Evolutionary conservation across 2,329 filamentous ascomycete genomes (phyloP).

Genomic region (Ophiostoma himal-ulmi): DNA sequence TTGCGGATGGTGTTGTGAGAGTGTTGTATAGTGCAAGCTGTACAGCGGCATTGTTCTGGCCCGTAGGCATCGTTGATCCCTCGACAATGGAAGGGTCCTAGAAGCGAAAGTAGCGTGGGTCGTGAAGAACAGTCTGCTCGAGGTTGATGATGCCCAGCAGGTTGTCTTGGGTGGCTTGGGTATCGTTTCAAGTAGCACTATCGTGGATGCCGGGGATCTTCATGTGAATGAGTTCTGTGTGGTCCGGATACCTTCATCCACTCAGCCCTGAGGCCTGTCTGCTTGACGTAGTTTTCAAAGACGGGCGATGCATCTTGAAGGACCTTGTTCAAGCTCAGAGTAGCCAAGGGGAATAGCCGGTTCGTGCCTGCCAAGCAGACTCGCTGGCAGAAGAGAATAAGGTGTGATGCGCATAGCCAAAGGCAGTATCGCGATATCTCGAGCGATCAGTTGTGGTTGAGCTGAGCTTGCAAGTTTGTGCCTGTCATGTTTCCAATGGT

Average conservation of each 20-base stretch:
- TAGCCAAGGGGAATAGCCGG: neutral
- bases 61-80: neutral
- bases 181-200: too few species aligned
- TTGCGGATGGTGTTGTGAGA: neutral
- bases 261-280: too few species aligned
- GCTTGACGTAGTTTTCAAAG: neutral
- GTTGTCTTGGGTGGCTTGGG: too few species aligned
- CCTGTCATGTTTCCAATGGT: neutral
- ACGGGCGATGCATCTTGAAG: neutral
- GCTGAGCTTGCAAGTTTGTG: neutral
- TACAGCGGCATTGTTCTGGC: neutral
- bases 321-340: conserved; percentile 1
- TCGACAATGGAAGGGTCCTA: too few species aligned
- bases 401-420: neutral
- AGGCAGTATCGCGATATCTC: neutral
- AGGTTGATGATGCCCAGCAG: too few species aligned
- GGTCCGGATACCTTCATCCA: too few species aligned
- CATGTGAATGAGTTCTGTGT: too few species aligned
- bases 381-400: neutral
- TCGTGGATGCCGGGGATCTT: too few species aligned
- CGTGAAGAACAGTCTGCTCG: too few species aligned
- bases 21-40: neutral
- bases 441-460: neutral
- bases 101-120: too few species aligned
- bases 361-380: neutral